Evolutionary conservation across 208 protist species (phyloP), one percentile per base, ranked within the genome.

Genomic region (Trypanosoma brucei): DNA sequence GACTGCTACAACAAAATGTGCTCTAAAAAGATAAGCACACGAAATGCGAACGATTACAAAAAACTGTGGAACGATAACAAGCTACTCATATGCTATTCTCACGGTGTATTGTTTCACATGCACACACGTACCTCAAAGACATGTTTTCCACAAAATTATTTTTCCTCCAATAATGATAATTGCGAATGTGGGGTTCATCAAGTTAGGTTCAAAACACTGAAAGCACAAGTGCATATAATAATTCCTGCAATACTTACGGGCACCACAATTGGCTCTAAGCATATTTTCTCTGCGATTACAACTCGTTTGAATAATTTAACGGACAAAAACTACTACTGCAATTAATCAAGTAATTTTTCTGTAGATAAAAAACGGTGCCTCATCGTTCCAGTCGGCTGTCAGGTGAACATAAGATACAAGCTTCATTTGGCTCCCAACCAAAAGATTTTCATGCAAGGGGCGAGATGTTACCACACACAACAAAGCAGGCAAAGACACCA

Each of bases 351-450:
- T 2, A 5, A 34, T 36, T 50, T 56, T 65, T 14, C 30, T 65
- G 55, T 94, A 94, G 6, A 94, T 74, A 40, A 81, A 94, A 66
- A 94, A 91, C 4, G 84, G 82, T 5, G 87, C 79, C 48, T 86
- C 59, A 8, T 91, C 79, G 48, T 90, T 89, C 87, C 87, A 94
- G 52, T 91, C 84, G 2, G 84, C 70, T 1, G 66, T 78, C 45
- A 90, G 80, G 52, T 89, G 68, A 55, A 79, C 65, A 31, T 76
- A 38, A 5, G 79, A 83, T 44, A 69, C 52, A n/a, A 81, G 70
- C 37, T 62, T 72, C n/a, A 91, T 53, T 33, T 35, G 35, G 6
- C 70, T 77, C 9, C 8, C 31, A 38, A 37, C 46, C 13, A 91
- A 75, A 44, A 80, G 2, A 7, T 66, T 59, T 14, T 84, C 76